phyloP scores from a whole-genome alignment of 176 grass and related monocot species.

The Eleusine indica region DNA sequence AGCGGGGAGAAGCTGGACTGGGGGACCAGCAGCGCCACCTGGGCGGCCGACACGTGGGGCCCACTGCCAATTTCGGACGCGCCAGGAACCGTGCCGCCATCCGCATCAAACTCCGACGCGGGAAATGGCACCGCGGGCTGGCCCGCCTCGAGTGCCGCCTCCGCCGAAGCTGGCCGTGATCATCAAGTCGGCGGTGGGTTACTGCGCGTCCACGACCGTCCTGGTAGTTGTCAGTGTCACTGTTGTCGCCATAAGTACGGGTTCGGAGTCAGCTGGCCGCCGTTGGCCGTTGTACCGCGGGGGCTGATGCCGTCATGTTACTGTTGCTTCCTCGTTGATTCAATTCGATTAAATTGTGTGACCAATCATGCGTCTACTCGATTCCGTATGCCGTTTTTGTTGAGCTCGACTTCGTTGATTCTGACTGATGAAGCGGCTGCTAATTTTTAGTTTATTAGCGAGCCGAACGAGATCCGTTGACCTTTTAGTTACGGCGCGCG shows the following conservation, averaged over 20 bases:
- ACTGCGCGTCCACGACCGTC: neutral
- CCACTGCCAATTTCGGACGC: slow-evolving; percentile 11
- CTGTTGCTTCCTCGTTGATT: neutral
- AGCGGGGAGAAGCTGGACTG: slow-evolving; percentile 26
- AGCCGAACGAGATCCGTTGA: neutral
- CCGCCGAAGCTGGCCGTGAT: neutral
- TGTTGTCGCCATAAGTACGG: slow-evolving; percentile 14
- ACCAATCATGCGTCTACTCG: neutral
- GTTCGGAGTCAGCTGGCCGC: slow-evolving; percentile 13
- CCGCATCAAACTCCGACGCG: slow-evolving; percentile 5
- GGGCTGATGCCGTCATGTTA: slow-evolving; percentile 32
- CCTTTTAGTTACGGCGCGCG: neutral
- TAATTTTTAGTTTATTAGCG: neutral
- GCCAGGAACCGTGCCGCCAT: neutral
- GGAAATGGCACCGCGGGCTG: slow-evolving; percentile 25
- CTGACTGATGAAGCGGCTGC: neutral
- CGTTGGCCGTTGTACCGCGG: slow-evolving; percentile 33
- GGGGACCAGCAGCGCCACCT: slow-evolving; percentile 22
- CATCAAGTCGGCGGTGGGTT: neutral
- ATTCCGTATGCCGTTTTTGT: neutral
- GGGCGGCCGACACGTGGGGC: slow-evolving; percentile 34
- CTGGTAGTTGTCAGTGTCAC: neutral
- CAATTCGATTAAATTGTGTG: slow-evolving; percentile 43
- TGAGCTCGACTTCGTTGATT: neutral
- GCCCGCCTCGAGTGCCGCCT: neutral